Evolutionary conservation across 345 rosid species (phyloP).

Genomic region (Melastoma malabathricum): DNA sequence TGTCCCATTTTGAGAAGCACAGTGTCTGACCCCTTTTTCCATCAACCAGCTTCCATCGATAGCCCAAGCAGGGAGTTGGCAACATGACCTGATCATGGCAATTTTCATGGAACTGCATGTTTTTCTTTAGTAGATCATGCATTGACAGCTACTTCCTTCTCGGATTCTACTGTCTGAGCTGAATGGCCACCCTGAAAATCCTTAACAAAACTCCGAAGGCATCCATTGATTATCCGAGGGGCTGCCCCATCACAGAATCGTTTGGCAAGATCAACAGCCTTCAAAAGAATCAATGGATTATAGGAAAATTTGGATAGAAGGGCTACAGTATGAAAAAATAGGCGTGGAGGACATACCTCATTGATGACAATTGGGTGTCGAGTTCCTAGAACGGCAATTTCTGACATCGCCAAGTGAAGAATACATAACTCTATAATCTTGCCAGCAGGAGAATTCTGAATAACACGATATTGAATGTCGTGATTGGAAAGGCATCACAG

Average conservation of each 20-base stretch:
- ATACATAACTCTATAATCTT: constrained; percentile 81
- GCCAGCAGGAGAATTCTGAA: constrained; percentile 74
- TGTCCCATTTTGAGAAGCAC: no score
- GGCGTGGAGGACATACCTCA: constrained; percentile 22
- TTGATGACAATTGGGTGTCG: constrained; percentile 88
- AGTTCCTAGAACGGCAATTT: constrained; percentile 68
- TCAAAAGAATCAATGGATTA: constrained; percentile 5
- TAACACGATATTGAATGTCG: not conserved
- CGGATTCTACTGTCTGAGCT: constrained; percentile 18
- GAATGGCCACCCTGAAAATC: constrained; percentile 19
- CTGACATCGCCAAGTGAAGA: constrained; percentile 94
- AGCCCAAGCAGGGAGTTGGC: no score
- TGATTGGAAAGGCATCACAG: not conserved
- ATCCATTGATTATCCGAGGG: constrained; percentile 84
- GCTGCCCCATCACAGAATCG: constrained; percentile 95
- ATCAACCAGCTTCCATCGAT: no score
- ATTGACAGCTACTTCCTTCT: constrained; percentile 13
- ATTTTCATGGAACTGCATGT: no score
- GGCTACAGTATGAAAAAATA: not conserved
- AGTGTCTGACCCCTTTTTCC: no score
- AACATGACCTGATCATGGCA: no score
- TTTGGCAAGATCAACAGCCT: constrained; percentile 97
- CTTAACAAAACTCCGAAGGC: constrained; percentile 77
- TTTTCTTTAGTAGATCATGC: not conserved
- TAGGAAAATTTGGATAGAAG: not conserved